A percentile compares a stretch with the other conserved stretches of the same genome.
Evolutionary conservation across 2,329 filamentous ascomycete genomes (phyloP).

Genomic region (Pseudocercospora fijiensis): DNA sequence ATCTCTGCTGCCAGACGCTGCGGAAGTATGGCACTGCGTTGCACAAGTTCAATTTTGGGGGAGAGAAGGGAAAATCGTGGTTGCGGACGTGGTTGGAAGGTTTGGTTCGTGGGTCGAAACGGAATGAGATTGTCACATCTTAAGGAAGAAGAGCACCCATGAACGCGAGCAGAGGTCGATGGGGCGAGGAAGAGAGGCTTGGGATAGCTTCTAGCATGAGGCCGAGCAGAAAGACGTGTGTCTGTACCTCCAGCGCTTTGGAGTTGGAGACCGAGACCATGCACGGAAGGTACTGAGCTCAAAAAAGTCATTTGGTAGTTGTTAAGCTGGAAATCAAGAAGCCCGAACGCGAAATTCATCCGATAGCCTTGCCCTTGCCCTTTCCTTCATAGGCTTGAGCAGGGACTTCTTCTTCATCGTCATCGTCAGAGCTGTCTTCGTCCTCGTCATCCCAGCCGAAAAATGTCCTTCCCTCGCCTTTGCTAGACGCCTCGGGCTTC

Average conservation of each 20-base stretch:
- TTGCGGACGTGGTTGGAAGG: conserved; percentile 1
- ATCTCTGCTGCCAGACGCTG: conserved; percentile 7
- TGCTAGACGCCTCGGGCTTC: conserved; percentile 39
- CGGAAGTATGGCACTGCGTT: conserved; percentile 11
- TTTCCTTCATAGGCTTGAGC: conserved; percentile 42
- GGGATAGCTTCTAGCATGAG: too few relatives aligned
- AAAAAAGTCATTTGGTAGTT: background rate
- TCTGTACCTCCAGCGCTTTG: too few relatives aligned
- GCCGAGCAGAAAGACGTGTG: too few relatives aligned
- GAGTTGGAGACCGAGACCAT: too few relatives aligned
- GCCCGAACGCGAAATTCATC: background rate
- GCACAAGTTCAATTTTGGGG: conserved; percentile 3
- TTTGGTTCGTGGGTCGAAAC: background rate
- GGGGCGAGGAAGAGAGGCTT: too few relatives aligned
- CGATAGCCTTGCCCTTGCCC: conserved; percentile 42
- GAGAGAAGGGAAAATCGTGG: background rate
- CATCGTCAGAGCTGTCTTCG: conserved; percentile 48
- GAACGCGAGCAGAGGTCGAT: too few relatives aligned
- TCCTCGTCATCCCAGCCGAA: conserved; percentile 80
- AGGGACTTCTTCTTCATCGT: conserved; percentile 42
- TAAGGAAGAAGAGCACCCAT: too few relatives aligned
- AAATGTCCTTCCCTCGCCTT: conserved; percentile 52
- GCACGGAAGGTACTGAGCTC: background rate
- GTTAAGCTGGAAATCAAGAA: background rate
- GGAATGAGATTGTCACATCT: background rate